Conservation (phyloP, 2,329 filamentous ascomycete genomes). For the Colletotrichum lupini region DNA sequence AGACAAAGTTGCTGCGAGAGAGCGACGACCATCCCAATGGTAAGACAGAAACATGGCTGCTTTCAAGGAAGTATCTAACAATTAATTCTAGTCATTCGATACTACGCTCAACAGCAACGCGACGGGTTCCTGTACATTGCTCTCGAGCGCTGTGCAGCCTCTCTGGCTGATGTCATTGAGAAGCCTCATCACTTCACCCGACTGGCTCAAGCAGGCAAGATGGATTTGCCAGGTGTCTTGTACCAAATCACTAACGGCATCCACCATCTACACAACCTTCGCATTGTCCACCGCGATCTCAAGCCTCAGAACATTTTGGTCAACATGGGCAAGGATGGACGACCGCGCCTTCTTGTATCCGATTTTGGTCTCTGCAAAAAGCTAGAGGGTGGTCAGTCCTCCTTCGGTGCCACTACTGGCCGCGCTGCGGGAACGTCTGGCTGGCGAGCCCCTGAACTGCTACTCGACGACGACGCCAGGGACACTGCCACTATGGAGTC, state of each 20-base stretch:
- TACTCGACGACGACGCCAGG: slow-evolving; percentile 80
- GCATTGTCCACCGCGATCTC: slow-evolving; percentile 96
- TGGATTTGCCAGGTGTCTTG: slow-evolving; percentile 82
- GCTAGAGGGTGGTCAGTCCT: slow-evolving; percentile 92
- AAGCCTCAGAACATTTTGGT: slow-evolving; percentile 99
- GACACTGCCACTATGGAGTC: slow-evolving; percentile 58
- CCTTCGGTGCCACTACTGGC: slow-evolving; percentile 92
- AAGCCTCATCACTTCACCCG: slow-evolving; percentile 74
- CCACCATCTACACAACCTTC: slow-evolving; percentile 86
- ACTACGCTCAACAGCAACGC: slow-evolving; percentile 91
- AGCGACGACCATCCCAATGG: slow-evolving; percentile 94
- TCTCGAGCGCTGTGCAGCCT: slow-evolving; percentile 92
- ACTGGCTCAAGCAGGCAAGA: slow-evolving; percentile 77
- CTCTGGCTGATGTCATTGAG: slow-evolving; percentile 90
- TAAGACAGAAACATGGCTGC: slow-evolving; percentile 46
- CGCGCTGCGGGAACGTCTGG: slow-evolving; percentile 94
- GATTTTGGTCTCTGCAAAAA: slow-evolving; percentile 99
- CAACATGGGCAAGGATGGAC: slow-evolving; percentile 74
- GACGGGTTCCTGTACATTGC: slow-evolving; percentile 96
- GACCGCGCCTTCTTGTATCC: slow-evolving; percentile 90
- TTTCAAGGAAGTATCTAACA: slow-evolving; percentile 39
- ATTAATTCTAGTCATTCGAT: slow-evolving; percentile 79
- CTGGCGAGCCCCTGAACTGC: slow-evolving; percentile 94
- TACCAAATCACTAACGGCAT: slow-evolving; percentile 92
- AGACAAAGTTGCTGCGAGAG: slow-evolving; percentile 89